These are phyloP conservation scores for Naganishia sp. DNA, from an alignment of 1,284 basidiomycete species.

Conservation along the genomic window DNA sequence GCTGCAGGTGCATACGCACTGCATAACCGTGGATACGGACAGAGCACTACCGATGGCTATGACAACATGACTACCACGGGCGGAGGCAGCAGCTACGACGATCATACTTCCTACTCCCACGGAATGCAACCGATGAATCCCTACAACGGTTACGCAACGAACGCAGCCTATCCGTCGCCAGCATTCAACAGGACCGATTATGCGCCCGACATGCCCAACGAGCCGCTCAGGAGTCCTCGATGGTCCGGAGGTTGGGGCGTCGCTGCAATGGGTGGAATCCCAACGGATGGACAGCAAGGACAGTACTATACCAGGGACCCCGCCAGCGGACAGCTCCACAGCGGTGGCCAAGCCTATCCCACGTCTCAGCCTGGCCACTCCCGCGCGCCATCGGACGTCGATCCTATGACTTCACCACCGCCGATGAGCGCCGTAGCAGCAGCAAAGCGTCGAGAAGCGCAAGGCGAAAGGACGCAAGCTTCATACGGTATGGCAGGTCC, in stretches of 20 bases:
- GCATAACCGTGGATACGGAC: conserved; percentile 13
- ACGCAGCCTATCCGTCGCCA: conserved; percentile 19
- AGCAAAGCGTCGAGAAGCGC: conserved; percentile 25
- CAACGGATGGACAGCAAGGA: neutral
- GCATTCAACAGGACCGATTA: conserved; percentile 24
- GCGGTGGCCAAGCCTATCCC: conserved; percentile 2
- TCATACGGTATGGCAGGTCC: conserved; percentile 9
- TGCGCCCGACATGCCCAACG: conserved; percentile 12
- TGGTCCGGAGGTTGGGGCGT: conserved; percentile 26
- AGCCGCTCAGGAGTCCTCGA: conserved; percentile 15
- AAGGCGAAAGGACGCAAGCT: conserved; percentile 3
- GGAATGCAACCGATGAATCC: conserved; percentile 25
- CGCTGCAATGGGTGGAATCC: conserved; percentile 15
- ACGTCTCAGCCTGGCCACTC: neutral
- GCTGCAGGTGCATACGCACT: conserved; percentile 14
- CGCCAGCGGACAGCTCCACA: neutral
- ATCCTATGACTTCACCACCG: neutral
- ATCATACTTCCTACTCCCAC: conserved; percentile 20
- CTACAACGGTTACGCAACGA: conserved; percentile 13
- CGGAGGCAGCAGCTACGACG: conserved; percentile 15
- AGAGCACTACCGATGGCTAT: conserved; percentile 13
- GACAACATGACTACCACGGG: conserved; percentile 26
- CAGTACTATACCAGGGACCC: neutral
- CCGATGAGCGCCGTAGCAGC: conserved; percentile 9
- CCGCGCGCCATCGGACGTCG: conserved; percentile 5